Conservation (phyloP, 2,329 filamentous ascomycete genomes). For the Fusarium nanum region DNA sequence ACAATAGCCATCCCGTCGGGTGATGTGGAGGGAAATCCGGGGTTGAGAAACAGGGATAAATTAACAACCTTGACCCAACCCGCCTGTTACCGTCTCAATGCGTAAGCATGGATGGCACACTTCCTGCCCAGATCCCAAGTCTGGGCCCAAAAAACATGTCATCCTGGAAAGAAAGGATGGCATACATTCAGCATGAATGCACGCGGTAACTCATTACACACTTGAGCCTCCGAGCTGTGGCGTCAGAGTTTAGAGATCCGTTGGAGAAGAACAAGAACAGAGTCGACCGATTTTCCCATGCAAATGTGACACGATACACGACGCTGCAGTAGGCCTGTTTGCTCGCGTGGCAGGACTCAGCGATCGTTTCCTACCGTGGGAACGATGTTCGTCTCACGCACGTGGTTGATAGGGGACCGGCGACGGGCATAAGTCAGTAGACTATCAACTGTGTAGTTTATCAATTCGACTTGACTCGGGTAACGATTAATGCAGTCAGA, state of each 20-base stretch:
- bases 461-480: not conserved
- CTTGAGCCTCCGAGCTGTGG: slow-evolving; percentile 12
- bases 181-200: slow-evolving; percentile 1
- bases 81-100: slow-evolving; percentile 18
- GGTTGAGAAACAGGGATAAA: slow-evolving; percentile 18
- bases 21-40: slow-evolving; percentile 12
- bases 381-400: slow-evolving; percentile 26
- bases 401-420: slow-evolving; percentile 19
- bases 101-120: slow-evolving; percentile 28
- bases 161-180: slow-evolving; percentile 20
- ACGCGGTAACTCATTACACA: not conserved
- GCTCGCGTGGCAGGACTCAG: slow-evolving; percentile 31
- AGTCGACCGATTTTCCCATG: slow-evolving; percentile 2
- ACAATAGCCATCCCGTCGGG: not conserved
- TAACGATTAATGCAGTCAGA: not conserved
- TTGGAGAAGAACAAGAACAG: not conserved
- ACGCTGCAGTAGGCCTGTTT: slow-evolving; percentile 15
- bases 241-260: not conserved
- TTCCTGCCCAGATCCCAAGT: slow-evolving; percentile 6
- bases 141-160: slow-evolving; percentile 4
- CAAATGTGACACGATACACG: slow-evolving; percentile 29
- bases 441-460: not conserved
- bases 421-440: slow-evolving; percentile 9
- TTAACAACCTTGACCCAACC: slow-evolving; percentile 4
- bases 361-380: slow-evolving; percentile 14